Evolutionary conservation across 2,329 filamentous ascomycete genomes (phyloP).

Genomic region (Pseudocercospora eumusae): DNA sequence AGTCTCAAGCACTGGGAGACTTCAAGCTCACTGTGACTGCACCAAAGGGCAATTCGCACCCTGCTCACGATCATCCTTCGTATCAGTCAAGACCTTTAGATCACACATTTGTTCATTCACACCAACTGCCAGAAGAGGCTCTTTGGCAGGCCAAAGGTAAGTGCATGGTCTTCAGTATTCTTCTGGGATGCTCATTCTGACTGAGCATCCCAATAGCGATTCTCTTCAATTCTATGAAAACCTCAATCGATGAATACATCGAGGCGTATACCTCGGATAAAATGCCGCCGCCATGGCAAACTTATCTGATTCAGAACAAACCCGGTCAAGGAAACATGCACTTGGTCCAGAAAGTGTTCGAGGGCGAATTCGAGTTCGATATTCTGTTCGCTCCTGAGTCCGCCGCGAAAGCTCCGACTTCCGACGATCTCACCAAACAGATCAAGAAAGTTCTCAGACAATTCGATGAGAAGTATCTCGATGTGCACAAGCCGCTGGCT

Average conservation of each 20-base stretch:
- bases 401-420: conserved; percentile 32
- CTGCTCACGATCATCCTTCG: conserved; percentile 60
- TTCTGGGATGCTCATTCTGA: conserved; percentile 42
- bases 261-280: conserved; percentile 63
- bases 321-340: conserved; percentile 78
- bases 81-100: conserved; percentile 70
- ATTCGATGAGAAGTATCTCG: conserved; percentile 74
- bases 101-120: conserved; percentile 72
- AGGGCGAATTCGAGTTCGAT: conserved; percentile 89
- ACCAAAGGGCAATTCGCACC: conserved; percentile 65
- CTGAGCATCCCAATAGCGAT: conserved; percentile 53
- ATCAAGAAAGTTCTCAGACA: conserved; percentile 65
- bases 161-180: conserved; percentile 10
- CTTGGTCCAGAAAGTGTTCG: conserved; percentile 85
- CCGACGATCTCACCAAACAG: conserved; percentile 67
- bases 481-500: conserved; percentile 69
- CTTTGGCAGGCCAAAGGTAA: conserved; percentile 81
- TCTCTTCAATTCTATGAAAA: conserved; percentile 64
- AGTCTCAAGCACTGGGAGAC: conserved; percentile 70
- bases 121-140: conserved; percentile 64
- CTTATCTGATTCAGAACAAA: conserved; percentile 74
- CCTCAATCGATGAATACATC: conserved; percentile 61
- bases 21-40: conserved; percentile 78
- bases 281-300: conserved; percentile 78
- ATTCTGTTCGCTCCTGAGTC: conserved; percentile 83